Percentiles rank a stretch among this genome's conserved stretches.
Conservation (phyloP, 2,329 filamentous ascomycete genomes). For the Metarhizium guizhouense region DNA sequence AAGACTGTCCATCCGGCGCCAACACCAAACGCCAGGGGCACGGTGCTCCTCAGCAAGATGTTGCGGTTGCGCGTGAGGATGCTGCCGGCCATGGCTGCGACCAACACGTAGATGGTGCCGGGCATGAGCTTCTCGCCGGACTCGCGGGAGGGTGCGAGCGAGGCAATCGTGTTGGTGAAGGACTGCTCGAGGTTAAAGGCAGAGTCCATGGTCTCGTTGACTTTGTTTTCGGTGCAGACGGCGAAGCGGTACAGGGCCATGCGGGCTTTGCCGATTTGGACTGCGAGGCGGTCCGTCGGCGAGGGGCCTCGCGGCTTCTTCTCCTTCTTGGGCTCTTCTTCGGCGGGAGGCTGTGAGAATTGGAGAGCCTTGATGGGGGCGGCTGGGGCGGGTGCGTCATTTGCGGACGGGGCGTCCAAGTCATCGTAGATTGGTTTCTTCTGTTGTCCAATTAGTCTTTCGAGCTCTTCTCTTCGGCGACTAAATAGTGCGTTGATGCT, state of each 20-base stretch:
- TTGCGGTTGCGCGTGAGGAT: constrained; percentile 86
- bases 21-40: constrained; percentile 72
- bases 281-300: constrained; percentile 81
- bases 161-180: constrained; percentile 83
- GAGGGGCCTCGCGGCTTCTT: constrained; percentile 46
- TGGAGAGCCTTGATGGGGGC: constrained; percentile 15
- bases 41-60: constrained; percentile 66
- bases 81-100: constrained; percentile 88
- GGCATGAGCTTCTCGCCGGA: constrained; percentile 85
- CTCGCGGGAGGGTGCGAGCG: constrained; percentile 76
- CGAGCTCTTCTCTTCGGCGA: neutral
- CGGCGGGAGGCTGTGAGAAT: constrained; percentile 20
- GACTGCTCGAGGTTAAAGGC: constrained; percentile 80
- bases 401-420: constrained; percentile 35
- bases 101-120: constrained; percentile 82
- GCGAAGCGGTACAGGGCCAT: constrained; percentile 71
- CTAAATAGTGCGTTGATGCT: neutral
- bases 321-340: constrained; percentile 21
- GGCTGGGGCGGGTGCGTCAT: constrained; percentile 18
- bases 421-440: constrained; percentile 78
- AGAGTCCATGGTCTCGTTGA: constrained; percentile 74
- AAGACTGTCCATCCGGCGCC: constrained; percentile 77
- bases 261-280: constrained; percentile 70
- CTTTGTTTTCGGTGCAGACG: constrained; percentile 64
- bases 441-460: constrained; percentile 12